Evolutionary conservation across 768 basidiomycete genomes (phyloP), one percentile per base, ranked within the genome.

Genomic region (Postia placenta): DNA sequence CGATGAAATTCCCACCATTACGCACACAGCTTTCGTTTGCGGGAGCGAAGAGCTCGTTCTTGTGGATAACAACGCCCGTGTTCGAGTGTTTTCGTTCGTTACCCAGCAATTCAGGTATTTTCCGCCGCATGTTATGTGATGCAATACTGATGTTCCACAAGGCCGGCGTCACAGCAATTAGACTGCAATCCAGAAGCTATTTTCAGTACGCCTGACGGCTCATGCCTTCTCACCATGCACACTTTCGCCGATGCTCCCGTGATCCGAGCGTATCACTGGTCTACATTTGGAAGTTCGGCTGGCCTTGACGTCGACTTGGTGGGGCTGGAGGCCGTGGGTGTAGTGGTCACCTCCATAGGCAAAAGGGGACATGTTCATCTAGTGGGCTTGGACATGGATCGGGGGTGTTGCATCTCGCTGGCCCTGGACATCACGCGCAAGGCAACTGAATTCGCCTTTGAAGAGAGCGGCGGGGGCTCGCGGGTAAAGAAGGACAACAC

Each of bases 401-500:
- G 57, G 3, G 63, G 56, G 2, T 48, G 53, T 15, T 72, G 71
- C 44, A 56, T 56, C 17, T 83, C 81, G 0, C 28, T 74, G 14
- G 70, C 66, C 0, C 58, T 83, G 38, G 68, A 74, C 27, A 81
- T 83, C 54, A 78, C 76, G 9, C 74, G 73, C 44, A 78, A 75
- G 49, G 61, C 69, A 7, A 80, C 79, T 1, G 77, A 81, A 47
- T 80, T 78, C 50, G 72, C 66, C 49, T 82, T 83, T 66, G 69
- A 68, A 48, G 71, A 74, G 49, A 74, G 68, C 28, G 71, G 68
- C 1, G 35, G 35, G 20, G 60, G 59, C 6, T 51, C 49, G 6
- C 39, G 55, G 15, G 46, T 57, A 22, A 53, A 33, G 20, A 53
- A 60, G 6, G 47, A 45, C 30, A 42, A 45, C n/a, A 48, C 40